Percentiles rank a stretch among this genome's conserved stretches.
These are phyloP conservation scores for Nemania serpens DNA, from an alignment of 2,329 filamentous ascomycete genomes.

Conservation along the genomic window DNA sequence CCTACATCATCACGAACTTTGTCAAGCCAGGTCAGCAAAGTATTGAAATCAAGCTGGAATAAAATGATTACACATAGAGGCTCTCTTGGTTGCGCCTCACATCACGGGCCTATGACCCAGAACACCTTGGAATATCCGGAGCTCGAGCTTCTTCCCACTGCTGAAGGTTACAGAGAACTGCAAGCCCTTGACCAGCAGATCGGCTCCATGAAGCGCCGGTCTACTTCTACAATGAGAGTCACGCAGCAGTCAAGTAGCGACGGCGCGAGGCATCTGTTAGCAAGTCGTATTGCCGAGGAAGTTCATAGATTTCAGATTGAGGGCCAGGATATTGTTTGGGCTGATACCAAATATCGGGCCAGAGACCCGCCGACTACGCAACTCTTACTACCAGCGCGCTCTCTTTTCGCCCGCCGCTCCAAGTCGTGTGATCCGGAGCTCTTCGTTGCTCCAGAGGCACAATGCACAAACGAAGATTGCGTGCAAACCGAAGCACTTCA, in stretches of 20 bases:
- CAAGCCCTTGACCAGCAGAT: conserved; percentile 42
- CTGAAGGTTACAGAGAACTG: conserved; percentile 40
- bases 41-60: conserved; percentile 34
- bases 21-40: conserved; percentile 34
- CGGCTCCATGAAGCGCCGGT: conserved; percentile 40
- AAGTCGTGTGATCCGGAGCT: conserved; percentile 23
- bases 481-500: conserved; percentile 37
- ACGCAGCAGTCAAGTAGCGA: conserved; percentile 20
- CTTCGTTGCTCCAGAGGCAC: conserved; percentile 25
- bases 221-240: conserved; percentile 39
- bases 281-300: conserved; percentile 35
- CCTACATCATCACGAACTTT: conserved; percentile 29
- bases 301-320: conserved; percentile 35
- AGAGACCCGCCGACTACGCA: neutral
- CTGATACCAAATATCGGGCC: conserved; percentile 7
- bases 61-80: conserved; percentile 31
- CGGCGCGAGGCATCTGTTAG: conserved; percentile 29
- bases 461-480: conserved; percentile 37
- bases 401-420: conserved; percentile 14
- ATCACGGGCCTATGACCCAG: conserved; percentile 8
- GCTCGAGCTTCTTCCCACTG: conserved; percentile 42
- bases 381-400: conserved; percentile 20
- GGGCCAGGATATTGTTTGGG: conserved; percentile 10
- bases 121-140: conserved; percentile 42
- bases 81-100: conserved; percentile 11